These are phyloP conservation scores for Psilocybe azurescens DNA, from an alignment of 768 basidiomycete genomes.

Conservation along the genomic window DNA sequence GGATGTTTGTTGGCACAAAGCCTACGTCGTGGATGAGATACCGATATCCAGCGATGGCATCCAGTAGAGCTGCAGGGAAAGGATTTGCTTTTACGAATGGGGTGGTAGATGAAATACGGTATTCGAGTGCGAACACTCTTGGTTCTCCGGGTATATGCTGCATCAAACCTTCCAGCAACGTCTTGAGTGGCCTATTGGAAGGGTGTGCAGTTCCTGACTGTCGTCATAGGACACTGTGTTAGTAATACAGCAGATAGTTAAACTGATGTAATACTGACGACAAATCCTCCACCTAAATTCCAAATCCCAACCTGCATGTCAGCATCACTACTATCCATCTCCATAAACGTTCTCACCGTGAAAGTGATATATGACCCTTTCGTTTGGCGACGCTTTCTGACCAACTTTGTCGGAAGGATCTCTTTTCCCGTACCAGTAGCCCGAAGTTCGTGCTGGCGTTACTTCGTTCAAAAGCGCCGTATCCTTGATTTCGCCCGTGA, in stretches of 20 bases:
- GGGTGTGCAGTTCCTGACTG: slow-evolving; percentile 9
- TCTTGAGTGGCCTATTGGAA: slow-evolving; percentile 2
- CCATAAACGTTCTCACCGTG: not conserved
- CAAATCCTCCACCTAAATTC: slow-evolving; percentile 5
- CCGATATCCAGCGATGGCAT: slow-evolving; percentile 11
- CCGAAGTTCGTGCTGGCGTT: not conserved
- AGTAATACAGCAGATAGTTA: not conserved
- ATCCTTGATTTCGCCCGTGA: slow-evolving; percentile 3
- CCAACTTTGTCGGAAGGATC: not conserved
- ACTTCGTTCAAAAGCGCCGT: not conserved
- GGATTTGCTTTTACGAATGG: slow-evolving; percentile 8
- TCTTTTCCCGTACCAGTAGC: slow-evolving; percentile 9
- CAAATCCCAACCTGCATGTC: not conserved
- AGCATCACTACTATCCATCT: not conserved
- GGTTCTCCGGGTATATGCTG: not conserved
- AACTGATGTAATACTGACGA: not conserved
- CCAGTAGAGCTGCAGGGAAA: slow-evolving; percentile 12
- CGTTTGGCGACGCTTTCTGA: slow-evolving; percentile 4
- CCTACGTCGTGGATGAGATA: slow-evolving; percentile 7
- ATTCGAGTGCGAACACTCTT: slow-evolving; percentile 10
- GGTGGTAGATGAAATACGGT: slow-evolving; percentile 2
- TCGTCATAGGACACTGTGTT: not conserved
- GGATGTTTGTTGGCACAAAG: slow-evolving; percentile 2
- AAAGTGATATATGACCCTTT: slow-evolving; percentile 9
- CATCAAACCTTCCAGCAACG: slow-evolving; percentile 2